These are phyloP conservation scores for Solanum chiquidenum DNA, from an alignment of 257 asterid species.

Conservation along the genomic window DNA sequence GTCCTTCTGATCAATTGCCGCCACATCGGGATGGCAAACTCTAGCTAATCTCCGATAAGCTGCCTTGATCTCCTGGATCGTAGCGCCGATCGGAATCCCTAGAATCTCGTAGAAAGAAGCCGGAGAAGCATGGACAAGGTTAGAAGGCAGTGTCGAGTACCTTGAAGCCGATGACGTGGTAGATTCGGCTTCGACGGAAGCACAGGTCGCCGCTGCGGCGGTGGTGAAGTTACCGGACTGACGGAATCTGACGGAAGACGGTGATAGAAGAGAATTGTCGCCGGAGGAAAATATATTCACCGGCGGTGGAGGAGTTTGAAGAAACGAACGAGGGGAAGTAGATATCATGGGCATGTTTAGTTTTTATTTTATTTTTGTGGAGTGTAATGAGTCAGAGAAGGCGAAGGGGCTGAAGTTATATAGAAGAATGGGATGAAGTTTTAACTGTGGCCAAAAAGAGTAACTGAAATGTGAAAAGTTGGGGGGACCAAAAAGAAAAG, in stretches of 20 bases:
- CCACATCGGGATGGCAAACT: conserved; percentile 12
- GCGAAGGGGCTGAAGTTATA: neutral
- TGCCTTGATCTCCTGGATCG: conserved; percentile 6
- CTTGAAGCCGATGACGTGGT: neutral
- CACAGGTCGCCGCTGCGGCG: neutral
- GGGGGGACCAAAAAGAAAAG: neutral
- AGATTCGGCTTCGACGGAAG: neutral
- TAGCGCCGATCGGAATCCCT: conserved; percentile 1
- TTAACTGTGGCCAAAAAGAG: neutral
- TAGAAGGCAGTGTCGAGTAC: neutral
- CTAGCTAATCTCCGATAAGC: conserved; percentile 7
- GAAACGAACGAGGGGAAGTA: neutral
- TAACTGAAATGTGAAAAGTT: neutral
- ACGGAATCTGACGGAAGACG: neutral
- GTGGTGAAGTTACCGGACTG: neutral
- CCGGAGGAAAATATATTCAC: neutral
- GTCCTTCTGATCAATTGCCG: conserved; percentile 1
- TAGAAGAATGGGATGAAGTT: neutral
- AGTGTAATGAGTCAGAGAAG: neutral
- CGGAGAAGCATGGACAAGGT: neutral
- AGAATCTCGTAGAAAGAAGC: conserved; percentile 9
- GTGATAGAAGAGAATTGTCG: neutral
- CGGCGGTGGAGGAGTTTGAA: neutral
- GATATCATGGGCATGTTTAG: neutral
- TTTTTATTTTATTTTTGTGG: neutral